Conservation (phyloP, 2,329 filamentous ascomycete genomes). For the Phyllosticta citrichinensis region DNA sequence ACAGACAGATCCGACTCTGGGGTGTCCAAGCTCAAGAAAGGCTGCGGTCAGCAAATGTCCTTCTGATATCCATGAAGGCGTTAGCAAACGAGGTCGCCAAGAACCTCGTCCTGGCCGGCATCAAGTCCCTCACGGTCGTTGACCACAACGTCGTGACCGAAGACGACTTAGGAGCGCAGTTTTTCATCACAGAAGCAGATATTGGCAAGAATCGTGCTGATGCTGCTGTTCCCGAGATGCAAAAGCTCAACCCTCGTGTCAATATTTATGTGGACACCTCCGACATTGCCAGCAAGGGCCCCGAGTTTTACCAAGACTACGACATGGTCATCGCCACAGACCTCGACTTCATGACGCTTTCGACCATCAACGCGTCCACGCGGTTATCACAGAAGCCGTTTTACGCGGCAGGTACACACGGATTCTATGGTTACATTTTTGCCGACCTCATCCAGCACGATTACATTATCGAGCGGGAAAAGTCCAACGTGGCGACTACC, state of each 20-base stretch:
- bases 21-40: conserved; percentile 88
- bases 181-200: conserved; percentile 65
- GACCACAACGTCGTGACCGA: conserved; percentile 68
- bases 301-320: conserved; percentile 67
- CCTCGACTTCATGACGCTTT: conserved; percentile 62
- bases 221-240: conserved; percentile 67
- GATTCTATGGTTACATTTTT: conserved; percentile 91
- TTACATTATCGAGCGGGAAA: conserved; percentile 77
- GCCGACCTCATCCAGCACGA: conserved; percentile 84
- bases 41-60: conserved; percentile 79
- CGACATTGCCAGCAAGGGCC: conserved; percentile 56
- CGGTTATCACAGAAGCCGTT: conserved; percentile 70
- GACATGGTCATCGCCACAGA: conserved; percentile 87
- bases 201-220: conserved; percentile 77
- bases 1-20: conserved; percentile 95
- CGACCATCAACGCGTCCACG: conserved; percentile 76
- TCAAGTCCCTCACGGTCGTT: conserved; percentile 79
- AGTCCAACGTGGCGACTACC: conserved; percentile 57
- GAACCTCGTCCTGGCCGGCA: conserved; percentile 88
- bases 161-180: conserved; percentile 57
- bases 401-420: conserved; percentile 80
- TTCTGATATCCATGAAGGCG: conserved; percentile 78
- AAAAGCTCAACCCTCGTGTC: conserved; percentile 84
- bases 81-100: conserved; percentile 93
- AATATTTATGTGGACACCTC: conserved; percentile 59